Percentiles rank a stretch among this genome's conserved stretches.
Conservation (phyloP, 441 rosid species). For the Croton setiger region DNA sequence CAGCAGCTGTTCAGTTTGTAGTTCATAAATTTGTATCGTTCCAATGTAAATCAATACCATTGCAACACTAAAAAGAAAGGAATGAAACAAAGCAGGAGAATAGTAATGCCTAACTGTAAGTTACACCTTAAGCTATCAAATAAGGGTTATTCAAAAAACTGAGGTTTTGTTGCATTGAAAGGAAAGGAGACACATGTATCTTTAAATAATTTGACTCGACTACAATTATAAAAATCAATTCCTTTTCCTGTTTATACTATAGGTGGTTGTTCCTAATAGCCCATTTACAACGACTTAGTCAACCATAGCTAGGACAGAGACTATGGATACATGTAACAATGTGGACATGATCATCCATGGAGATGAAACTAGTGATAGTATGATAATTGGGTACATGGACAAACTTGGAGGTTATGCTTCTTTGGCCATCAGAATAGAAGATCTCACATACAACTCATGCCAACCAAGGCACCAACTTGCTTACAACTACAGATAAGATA, state of each 20-base stretch:
- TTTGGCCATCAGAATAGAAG: not conserved
- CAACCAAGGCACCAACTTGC: not conserved
- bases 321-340: too few species aligned
- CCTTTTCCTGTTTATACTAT: not conserved
- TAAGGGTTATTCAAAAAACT: too few species aligned
- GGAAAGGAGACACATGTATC: too few species aligned
- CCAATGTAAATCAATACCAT: not conserved
- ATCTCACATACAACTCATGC: not conserved
- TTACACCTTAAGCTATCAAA: too few species aligned
- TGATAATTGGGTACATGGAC: not conserved
- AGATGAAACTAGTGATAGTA: not conserved
- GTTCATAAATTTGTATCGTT: not conserved
- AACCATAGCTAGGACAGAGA: not conserved
- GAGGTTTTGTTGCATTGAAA: too few species aligned
- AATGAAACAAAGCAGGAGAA: not conserved
- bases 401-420: not conserved
- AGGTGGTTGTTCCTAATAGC: not conserved
- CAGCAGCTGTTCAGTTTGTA: too few species aligned
- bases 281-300: not conserved
- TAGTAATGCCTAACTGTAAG: not conserved
- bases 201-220: too few species aligned
- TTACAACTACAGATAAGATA: too few species aligned
- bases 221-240: too few species aligned
- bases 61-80: not conserved
- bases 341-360: not conserved